phyloP scores from a whole-genome alignment of 1,284 basidiomycete species.

The Melampsora larici-populina region DNA sequence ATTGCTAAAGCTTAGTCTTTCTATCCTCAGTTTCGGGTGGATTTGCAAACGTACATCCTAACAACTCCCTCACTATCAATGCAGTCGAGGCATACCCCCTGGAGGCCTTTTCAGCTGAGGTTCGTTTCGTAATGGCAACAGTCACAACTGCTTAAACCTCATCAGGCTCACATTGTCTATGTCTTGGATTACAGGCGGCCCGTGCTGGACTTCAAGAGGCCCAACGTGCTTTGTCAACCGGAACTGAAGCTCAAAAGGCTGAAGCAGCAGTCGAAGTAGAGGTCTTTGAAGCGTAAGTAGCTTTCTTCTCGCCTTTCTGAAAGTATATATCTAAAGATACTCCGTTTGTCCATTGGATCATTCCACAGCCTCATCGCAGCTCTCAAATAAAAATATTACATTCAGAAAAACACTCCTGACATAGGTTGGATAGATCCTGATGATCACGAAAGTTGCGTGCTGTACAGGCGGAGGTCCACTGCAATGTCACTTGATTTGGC shows the following conservation, averaged over 20 bases:
- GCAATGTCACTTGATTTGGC: neutral
- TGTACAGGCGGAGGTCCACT: neutral
- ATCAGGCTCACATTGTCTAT: too few relatives aligned
- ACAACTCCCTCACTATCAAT: conserved; percentile 95
- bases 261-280: conserved; percentile 52
- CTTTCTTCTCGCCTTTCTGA: too few relatives aligned
- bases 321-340: neutral
- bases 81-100: conserved; percentile 93
- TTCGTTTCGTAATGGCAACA: conserved; percentile 53
- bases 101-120: conserved; percentile 83
- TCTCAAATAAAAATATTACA: neutral
- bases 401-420: neutral
- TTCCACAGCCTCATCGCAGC: conserved; percentile 1
- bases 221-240: conserved; percentile 72
- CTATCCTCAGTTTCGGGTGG: conserved; percentile 77
- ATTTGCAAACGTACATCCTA: conserved; percentile 95
- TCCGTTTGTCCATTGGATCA: neutral
- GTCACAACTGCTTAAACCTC: neutral
- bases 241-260: conserved; percentile 84
- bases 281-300: conserved; percentile 39
- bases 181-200: conserved; percentile 65
- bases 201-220: conserved; percentile 87
- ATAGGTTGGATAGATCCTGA: conserved; percentile 2
- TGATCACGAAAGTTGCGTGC: neutral
- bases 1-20: neutral